Base-by-base conservation (phyloP, 768 basidiomycete genomes). In the Coprinellus aureogranulatus region DNA sequence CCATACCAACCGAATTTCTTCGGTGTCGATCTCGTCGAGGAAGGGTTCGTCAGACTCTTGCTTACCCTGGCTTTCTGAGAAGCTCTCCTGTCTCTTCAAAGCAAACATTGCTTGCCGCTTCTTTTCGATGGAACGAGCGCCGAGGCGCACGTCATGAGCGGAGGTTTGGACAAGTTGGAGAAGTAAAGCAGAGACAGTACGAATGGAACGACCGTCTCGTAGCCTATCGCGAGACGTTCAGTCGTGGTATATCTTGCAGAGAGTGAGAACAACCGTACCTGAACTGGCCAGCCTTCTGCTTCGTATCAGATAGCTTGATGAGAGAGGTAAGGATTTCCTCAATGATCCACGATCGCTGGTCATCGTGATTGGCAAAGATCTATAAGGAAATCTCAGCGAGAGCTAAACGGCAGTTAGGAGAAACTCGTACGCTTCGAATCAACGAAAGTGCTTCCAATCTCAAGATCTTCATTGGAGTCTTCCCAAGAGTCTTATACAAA, bases 91-190 rank as follows among this genome's bases (percentile, higher is more conserved):
- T 18, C 86, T 75, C 11, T 78, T 81, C 50, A 91, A 64, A 0
- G 83, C 85, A 37, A 83, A 73, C 20, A 79, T 79, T 65, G 83
- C 84, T 64, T 86, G 83, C 8, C 88, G 83, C 28, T 77, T 70
- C 60, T 85, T 88, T 30, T 79, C 81, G 34, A 91, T 80, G 59
- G 74, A 79, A 59, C 77, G 77, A 1, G 87, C 88, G 52, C 85
- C 81, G n/a, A 87, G 68, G 18, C 86, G 80, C n/a, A 96, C 86
- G 61, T 93, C 92, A 61, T 92, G 89, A 0, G 92, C 88, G 3
- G 93, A 95, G 0, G 94, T 96, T 67, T 99, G 97, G 1, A 98
- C 89, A n/a, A 99, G 87, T 63, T 98, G 95, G 20, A 99, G 78
- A 10, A 99, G 78, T 5, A 99, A 77, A 0, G 96, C 96, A 2